These are phyloP conservation scores for Cordyceps pruinosa DNA, from an alignment of 2,329 filamentous ascomycete species.

Conservation along the genomic window DNA sequence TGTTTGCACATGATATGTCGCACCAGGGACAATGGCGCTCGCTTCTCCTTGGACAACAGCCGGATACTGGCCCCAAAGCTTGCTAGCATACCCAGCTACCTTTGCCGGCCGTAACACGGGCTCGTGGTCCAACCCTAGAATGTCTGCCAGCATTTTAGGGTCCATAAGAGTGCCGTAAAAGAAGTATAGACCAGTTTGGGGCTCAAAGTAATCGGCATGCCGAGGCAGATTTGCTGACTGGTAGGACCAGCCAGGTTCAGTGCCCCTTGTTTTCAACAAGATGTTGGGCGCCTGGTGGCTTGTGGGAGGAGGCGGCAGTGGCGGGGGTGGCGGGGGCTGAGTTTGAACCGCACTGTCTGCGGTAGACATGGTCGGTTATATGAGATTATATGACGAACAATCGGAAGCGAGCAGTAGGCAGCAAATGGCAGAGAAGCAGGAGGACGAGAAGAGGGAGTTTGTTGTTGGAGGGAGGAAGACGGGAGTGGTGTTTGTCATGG, in stretches of 20 bases:
- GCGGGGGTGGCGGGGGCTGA: too few relatives aligned
- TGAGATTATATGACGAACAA: too few relatives aligned
- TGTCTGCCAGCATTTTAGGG: not conserved
- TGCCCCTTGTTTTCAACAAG: not conserved
- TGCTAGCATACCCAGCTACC: not conserved
- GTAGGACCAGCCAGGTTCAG: not conserved
- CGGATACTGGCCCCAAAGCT: not conserved
- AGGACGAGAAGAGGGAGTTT: too few relatives aligned
- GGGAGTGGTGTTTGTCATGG: too few relatives aligned
- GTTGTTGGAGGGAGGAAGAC: too few relatives aligned
- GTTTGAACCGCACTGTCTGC: too few relatives aligned
- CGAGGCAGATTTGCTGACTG: not conserved
- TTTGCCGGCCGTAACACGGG: not conserved
- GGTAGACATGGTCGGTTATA: too few relatives aligned
- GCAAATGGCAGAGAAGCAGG: too few relatives aligned
- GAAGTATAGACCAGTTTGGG: not conserved
- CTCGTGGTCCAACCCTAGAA: not conserved
- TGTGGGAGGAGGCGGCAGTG: too few relatives aligned
- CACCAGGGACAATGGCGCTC: not conserved
- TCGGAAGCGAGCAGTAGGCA: too few relatives aligned
- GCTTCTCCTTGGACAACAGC: not conserved
- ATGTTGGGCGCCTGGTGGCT: too few relatives aligned
- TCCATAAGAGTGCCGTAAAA: slow-evolving; percentile 2
- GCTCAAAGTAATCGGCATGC: not conserved
- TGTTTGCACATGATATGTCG: not conserved